phyloP scores from a whole-genome alignment of 257 asterid genomes.

The Haberlea rhodopensis region DNA sequence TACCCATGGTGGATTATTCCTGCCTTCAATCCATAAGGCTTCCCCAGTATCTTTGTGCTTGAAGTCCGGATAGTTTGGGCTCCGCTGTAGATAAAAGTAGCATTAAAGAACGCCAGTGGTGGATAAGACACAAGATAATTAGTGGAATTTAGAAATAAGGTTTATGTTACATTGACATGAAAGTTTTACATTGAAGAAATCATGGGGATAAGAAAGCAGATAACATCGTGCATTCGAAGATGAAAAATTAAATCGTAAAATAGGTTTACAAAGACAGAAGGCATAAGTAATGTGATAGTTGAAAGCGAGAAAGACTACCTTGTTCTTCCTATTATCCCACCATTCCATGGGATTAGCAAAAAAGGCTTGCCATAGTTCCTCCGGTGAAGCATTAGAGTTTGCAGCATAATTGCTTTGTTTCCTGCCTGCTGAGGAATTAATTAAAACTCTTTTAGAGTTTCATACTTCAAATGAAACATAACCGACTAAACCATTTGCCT shows the following conservation, averaged over 20 bases:
- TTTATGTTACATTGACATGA: background rate
- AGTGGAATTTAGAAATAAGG: background rate
- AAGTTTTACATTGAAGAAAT: background rate
- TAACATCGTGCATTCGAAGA: background rate
- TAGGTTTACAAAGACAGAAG: conserved; percentile 4
- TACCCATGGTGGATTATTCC: conserved; percentile 88
- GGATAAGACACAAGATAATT: conserved; percentile 4
- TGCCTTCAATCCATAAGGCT: conserved; percentile 87
- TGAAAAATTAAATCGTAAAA: background rate
- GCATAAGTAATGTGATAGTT: background rate
- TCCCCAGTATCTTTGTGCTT: conserved; percentile 97
- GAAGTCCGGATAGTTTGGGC: conserved; percentile 94
- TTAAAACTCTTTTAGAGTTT: conserved; percentile 9
- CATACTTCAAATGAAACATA: conserved; percentile 10
- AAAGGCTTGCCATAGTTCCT: conserved; percentile 96
- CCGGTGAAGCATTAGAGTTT: conserved; percentile 62
- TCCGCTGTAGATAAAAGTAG: conserved; percentile 76
- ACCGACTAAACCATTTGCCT: conserved; percentile 4
- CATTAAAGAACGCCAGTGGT: too few species aligned
- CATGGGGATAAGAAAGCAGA: background rate
- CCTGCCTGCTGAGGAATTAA: conserved; percentile 44
- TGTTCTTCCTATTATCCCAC: conserved; percentile 98
- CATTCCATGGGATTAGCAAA: conserved; percentile 90
- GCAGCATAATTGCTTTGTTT: conserved; percentile 44
- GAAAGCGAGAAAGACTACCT: conserved; percentile 43